Evolutionary conservation across 768 basidiomycete species (phyloP).

Genomic region (Collybia sordida): DNA sequence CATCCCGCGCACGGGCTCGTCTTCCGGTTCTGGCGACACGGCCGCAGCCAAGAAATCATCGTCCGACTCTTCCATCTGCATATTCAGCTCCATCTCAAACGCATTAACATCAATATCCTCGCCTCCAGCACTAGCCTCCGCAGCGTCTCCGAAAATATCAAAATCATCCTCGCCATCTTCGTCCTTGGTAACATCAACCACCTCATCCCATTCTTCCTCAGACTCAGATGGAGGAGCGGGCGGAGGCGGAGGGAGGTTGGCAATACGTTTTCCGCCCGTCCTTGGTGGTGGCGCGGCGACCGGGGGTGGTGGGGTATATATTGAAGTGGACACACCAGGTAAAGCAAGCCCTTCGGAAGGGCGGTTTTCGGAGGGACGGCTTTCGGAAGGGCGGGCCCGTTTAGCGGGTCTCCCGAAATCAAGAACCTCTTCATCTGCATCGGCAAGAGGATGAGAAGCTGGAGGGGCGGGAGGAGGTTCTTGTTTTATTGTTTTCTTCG

Average conservation of each 20-base stretch:
- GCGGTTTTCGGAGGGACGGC: too few species aligned
- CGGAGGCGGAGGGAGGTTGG: slow-evolving; percentile 12
- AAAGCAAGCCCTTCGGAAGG: slow-evolving; percentile 35
- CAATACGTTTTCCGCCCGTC: slow-evolving; percentile 6
- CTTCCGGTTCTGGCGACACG: slow-evolving; percentile 18
- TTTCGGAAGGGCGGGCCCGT: slow-evolving; percentile 25
- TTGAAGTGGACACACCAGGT: slow-evolving; percentile 29
- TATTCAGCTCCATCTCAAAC: slow-evolving; percentile 37
- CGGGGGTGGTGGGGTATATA: slow-evolving; percentile 24
- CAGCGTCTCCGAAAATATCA: slow-evolving; percentile 24
- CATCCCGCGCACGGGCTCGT: slow-evolving; percentile 9
- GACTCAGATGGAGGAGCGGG: slow-evolving; percentile 22
- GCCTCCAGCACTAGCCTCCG: slow-evolving; percentile 16
- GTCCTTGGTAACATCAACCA: slow-evolving; percentile 17
- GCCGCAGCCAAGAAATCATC: slow-evolving; percentile 53
- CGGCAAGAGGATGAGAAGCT: slow-evolving; percentile 13
- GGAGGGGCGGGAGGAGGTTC: slow-evolving; percentile 18
- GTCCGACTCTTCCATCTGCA: slow-evolving; percentile 39
- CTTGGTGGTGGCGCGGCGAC: slow-evolving; percentile 13
- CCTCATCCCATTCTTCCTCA: slow-evolving; percentile 54
- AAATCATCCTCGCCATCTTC: slow-evolving; percentile 25
- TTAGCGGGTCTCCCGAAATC: slow-evolving; percentile 50
- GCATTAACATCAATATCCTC: slow-evolving; percentile 39
- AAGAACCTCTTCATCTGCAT: slow-evolving; percentile 47
- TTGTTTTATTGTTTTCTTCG: slow-evolving; percentile 21